These are phyloP conservation scores for Nakaseomyces uthaithaninus DNA, from an alignment of 1,139 yeast genomes.

Conservation along the genomic window DNA sequence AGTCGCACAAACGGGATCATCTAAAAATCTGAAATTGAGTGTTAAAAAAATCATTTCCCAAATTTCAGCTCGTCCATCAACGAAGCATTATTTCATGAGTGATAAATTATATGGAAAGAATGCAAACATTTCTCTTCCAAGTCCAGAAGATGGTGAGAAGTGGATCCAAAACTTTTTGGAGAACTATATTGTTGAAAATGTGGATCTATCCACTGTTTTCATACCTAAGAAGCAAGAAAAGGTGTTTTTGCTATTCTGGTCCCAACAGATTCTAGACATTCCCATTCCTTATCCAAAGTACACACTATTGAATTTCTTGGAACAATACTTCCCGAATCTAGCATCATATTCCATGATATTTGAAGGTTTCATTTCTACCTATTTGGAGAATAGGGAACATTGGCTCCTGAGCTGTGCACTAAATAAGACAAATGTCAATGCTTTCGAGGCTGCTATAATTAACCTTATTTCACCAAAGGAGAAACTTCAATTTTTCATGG, in stretches of 20 bases:
- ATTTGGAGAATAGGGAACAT: constrained; percentile 37
- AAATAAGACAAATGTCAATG: constrained; percentile 43
- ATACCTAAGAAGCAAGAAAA: constrained; percentile 39
- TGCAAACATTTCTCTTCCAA: constrained; percentile 45
- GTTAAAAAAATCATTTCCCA: constrained; percentile 30
- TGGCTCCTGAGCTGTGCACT: constrained; percentile 41
- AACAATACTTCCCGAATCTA: constrained; percentile 16
- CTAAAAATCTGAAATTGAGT: constrained; percentile 35
- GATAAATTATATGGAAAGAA: constrained; percentile 42
- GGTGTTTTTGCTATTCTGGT: constrained; percentile 41
- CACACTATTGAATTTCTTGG: constrained; percentile 32
- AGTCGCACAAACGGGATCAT: constrained; percentile 36
- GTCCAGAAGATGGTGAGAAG: constrained; percentile 54
- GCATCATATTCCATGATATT: constrained; percentile 36
- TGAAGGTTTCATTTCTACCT: constrained; percentile 34
- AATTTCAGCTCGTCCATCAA: constrained; percentile 35
- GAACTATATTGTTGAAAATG: constrained; percentile 41
- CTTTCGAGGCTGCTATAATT: constrained; percentile 49
- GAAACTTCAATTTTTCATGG: constrained; percentile 46
- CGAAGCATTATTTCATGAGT: constrained; percentile 36
- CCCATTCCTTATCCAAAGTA: constrained; percentile 41
- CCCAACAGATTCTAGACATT: constrained; percentile 41
- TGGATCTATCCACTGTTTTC: constrained; percentile 36
- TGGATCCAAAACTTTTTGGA: constrained; percentile 42
- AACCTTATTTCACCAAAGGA: constrained; percentile 53